Percentiles rank a stretch among this genome's conserved stretches.
Conservation (phyloP, 495 filamentous ascomycete genomes). For the Neurospora africana region DNA sequence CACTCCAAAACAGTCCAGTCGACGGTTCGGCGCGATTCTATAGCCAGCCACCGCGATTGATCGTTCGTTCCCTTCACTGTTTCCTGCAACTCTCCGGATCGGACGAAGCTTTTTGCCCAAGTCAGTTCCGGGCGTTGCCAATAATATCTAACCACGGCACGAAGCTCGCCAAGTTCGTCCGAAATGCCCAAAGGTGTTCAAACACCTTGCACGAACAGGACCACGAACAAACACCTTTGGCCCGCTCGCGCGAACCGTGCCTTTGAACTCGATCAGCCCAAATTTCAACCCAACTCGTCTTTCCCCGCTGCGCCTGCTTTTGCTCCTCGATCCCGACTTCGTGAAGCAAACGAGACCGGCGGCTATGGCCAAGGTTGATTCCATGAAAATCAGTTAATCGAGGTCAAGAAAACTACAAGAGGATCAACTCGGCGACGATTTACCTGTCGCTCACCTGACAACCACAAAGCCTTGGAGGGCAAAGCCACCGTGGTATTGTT, state of each 20-base stretch:
- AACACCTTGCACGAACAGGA: not conserved
- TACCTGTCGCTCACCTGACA: not conserved
- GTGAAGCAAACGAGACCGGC: not conserved
- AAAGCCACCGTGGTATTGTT: not conserved
- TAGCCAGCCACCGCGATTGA: not conserved
- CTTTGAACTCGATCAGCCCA: not conserved
- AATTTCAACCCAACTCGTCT: not conserved
- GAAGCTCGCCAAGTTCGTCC: not conserved
- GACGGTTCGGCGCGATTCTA: not conserved
- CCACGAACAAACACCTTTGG: not conserved
- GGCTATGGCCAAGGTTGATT: not conserved
- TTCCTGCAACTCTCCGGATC: not conserved
- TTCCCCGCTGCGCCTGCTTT: not conserved
- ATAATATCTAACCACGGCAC: not conserved
- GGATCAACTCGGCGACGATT: not conserved
- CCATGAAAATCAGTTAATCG: not conserved
- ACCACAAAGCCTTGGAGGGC: not conserved
- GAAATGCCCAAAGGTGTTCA: not conserved
- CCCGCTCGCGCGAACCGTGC: not conserved
- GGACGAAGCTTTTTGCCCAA: not conserved
- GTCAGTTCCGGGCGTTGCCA: not conserved
- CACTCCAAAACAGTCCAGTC: not conserved
- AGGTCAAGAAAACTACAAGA: not conserved
- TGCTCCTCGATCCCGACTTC: not conserved
- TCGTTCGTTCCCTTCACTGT: not conserved